Base-by-base conservation (phyloP, 495 filamentous ascomycete genomes). In the Thermothielavioides terrestris region DNA sequence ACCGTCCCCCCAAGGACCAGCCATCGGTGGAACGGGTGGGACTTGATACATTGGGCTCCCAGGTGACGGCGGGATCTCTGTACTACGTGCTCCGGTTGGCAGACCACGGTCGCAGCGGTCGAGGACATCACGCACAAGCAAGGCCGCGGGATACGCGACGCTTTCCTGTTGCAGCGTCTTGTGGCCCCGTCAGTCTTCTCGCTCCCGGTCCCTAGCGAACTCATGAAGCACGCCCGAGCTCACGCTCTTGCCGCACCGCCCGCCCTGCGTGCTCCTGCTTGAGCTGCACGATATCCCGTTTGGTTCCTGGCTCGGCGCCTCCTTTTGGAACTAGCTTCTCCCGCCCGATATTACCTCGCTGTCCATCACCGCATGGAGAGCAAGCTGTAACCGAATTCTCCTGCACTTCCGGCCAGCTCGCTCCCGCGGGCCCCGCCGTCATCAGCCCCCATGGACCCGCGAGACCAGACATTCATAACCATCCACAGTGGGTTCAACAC, bases 391-490 rank as follows among this genome's bases (percentile, higher is more conserved):
- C 57, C 45, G 43, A 50, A 42, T 52, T 50, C 40, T 52, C n/a
- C n/a, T 42, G 28, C 53, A 51, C 50, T 38, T 59, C 54, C 60
- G 58, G 58, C 56, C 53, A 49, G 57, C 67, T 64, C 67, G 55
- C 60, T 52, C 52, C 57, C 61, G 62, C 63, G 56, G 65, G n/a
- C n/a, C 62, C 58, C 58, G 53, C 60, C 54, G 55, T 46, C 28
- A 55, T 57, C 60, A 57, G 59, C 53, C 65, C 45, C 56, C 61
- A 92, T 92, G 88, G 88, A 66, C 35, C 61, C 57, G 8, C 57
- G 58, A 42, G 63, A 92, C 69, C 86, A 85, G 55, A 94, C 88
- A 36, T 94, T 94, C 71, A 94, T 94, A 71, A 88, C 88, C 53
- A 94, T 94, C 56, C 88, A 94, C 68, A 88, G 89, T 82, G 67